A percentile compares a stretch with the other conserved stretches of the same genome.
Evolutionary conservation across 805 yeast genomes (phyloP).

Genomic region (Monosporozyma aquatica): DNA sequence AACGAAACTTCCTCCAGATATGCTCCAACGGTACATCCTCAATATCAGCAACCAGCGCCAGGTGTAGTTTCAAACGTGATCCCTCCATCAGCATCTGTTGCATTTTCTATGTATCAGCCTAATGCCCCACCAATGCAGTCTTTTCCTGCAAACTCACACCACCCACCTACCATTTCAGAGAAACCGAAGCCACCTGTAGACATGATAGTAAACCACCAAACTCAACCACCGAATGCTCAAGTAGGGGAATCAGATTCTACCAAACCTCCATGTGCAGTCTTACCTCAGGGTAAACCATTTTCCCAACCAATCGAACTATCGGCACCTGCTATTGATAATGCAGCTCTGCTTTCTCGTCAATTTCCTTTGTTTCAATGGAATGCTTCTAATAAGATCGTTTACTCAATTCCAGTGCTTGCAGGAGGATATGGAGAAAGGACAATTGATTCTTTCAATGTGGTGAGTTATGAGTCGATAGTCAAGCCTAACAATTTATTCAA

Average conservation of each 20-base stretch:
- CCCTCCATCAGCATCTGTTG: not conserved
- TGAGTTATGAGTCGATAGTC: constrained; percentile 28
- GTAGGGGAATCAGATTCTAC: too few species aligned
- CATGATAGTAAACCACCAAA: too few species aligned
- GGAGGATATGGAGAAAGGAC: constrained; percentile 18
- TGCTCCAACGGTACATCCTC: constrained; percentile 33
- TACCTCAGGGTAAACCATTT: too few species aligned
- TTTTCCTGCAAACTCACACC: too few species aligned
- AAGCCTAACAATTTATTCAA: constrained; percentile 26
- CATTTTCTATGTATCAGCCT: not conserved
- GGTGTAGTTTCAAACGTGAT: not conserved
- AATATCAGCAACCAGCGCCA: constrained; percentile 7
- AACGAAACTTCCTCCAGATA: constrained; percentile 29
- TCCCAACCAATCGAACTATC: too few species aligned
- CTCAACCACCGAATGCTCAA: too few species aligned
- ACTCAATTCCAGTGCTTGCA: constrained; percentile 33
- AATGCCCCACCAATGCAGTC: not conserved
- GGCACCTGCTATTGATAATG: constrained; percentile 35
- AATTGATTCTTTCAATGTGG: constrained; percentile 30
- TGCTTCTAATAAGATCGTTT: constrained; percentile 36
- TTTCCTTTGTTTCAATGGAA: constrained; percentile 73
- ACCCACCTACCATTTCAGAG: too few species aligned
- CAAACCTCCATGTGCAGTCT: too few species aligned
- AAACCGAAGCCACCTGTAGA: too few species aligned
- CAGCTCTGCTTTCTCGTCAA: constrained; percentile 48